phyloP scores from a whole-genome alignment of 2,329 filamentous ascomycete genomes.

The Penicillium corylophilum region DNA sequence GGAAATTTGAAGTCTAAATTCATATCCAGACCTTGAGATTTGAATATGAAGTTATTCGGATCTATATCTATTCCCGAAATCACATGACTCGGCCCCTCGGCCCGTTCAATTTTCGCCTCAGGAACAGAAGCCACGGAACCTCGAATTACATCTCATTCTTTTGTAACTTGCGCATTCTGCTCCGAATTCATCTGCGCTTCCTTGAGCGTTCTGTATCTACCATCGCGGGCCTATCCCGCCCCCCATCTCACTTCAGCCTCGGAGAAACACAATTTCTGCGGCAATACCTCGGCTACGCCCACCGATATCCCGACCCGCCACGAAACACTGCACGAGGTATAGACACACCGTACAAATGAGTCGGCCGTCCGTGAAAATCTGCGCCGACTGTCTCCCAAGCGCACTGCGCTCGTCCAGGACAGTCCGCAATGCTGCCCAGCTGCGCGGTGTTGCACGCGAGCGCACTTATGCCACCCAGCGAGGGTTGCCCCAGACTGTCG shows the following conservation, averaged over 20 bases:
- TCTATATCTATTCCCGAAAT: conserved; percentile 6
- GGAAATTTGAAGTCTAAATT: background rate
- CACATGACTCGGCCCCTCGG: conserved; percentile 26
- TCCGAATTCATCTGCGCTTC: background rate
- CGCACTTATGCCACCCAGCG: conserved; percentile 20
- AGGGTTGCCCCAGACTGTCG: conserved; percentile 6
- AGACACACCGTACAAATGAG: conserved; percentile 25
- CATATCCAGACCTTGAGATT: background rate
- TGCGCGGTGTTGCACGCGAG: conserved; percentile 16
- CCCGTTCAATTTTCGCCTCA: conserved; percentile 22
- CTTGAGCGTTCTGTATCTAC: background rate
- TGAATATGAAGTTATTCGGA: background rate
- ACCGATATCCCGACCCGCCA: background rate
- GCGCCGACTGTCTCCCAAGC: conserved; percentile 29
- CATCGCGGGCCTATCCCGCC: background rate
- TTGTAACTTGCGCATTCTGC: background rate
- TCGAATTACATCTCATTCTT: background rate
- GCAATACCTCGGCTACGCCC: conserved; percentile 25
- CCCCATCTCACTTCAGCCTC: conserved; percentile 3
- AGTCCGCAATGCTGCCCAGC: conserved; percentile 15
- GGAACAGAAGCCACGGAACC: background rate
- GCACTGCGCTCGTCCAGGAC: conserved; percentile 24
- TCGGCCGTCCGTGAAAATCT: conserved; percentile 31
- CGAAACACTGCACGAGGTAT: background rate
- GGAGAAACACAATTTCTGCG: conserved; percentile 20